These are phyloP conservation scores for Fusarium pseudonygamai DNA, from an alignment of 2,329 filamentous ascomycete species.

Conservation along the genomic window DNA sequence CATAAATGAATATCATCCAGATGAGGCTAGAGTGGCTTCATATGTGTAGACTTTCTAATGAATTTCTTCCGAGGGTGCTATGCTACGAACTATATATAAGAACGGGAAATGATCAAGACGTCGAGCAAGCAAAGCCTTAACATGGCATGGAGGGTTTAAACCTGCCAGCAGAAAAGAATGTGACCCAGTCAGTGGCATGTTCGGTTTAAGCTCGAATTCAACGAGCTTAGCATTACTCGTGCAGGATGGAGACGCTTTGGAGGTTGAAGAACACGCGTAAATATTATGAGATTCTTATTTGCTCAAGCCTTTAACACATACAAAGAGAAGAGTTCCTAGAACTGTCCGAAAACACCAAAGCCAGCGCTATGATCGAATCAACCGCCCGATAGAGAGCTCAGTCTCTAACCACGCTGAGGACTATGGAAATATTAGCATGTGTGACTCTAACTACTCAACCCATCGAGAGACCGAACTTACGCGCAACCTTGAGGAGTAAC, in stretches of 20 bases:
- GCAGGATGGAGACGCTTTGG: background rate
- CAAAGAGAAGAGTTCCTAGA: slow-evolving; percentile 1
- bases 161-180: background rate
- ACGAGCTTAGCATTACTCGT: background rate
- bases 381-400: background rate
- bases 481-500: slow-evolving; percentile 66
- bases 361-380: background rate
- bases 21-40: background rate
- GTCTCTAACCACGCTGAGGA: slow-evolving; percentile 30
- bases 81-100: background rate
- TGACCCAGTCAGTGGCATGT: background rate
- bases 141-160: background rate
- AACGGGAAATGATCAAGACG: background rate
- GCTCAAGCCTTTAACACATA: background rate
- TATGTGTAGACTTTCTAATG: background rate
- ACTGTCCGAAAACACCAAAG: background rate
- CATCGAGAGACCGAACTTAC: slow-evolving; percentile 50
- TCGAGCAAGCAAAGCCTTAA: background rate
- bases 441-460: background rate
- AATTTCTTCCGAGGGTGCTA: background rate
- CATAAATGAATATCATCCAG: background rate
- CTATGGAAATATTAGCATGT: slow-evolving; percentile 10
- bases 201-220: background rate
- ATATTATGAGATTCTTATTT: background rate
- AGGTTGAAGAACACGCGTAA: background rate